phyloP scores from a whole-genome alignment of 2,329 filamentous ascomycete species.

The Pseudopyrenochaeta lycopersici region DNA sequence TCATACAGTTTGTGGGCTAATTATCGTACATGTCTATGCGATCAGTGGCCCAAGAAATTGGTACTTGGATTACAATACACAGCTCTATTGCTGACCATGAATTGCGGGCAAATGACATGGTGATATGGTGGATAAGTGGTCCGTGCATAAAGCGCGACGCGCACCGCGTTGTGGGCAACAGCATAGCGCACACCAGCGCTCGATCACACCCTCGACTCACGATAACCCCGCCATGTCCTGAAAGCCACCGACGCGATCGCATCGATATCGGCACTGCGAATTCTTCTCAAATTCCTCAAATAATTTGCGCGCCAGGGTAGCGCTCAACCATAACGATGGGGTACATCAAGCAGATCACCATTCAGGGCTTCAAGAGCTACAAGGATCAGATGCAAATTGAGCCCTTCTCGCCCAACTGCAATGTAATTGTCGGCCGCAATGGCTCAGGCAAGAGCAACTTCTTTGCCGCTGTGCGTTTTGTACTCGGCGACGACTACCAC shows the following conservation, averaged over 20 bases:
- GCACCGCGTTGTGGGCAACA: slow-evolving; percentile 30
- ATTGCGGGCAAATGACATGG: too few species aligned
- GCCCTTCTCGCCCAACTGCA: slow-evolving; percentile 95
- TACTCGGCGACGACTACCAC: slow-evolving; percentile 96
- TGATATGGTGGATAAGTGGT: neutral
- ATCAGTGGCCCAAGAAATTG: too few species aligned
- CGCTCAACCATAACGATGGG: slow-evolving; percentile 39
- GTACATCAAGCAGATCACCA: slow-evolving; percentile 99
- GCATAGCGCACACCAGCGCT: slow-evolving; percentile 10
- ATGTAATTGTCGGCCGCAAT: slow-evolving; percentile 99
- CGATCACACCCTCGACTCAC: slow-evolving; percentile 12
- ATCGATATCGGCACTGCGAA: neutral
- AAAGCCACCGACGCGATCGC: slow-evolving; percentile 20
- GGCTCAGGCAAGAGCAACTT: slow-evolving; percentile 99
- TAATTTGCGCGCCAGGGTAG: slow-evolving; percentile 11
- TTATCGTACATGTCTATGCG: too few species aligned
- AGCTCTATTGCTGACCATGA: too few species aligned
- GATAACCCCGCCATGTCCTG: slow-evolving; percentile 28
- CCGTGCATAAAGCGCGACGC: slow-evolving; percentile 26
- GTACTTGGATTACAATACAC: too few species aligned
- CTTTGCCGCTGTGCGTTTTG: slow-evolving; percentile 98
- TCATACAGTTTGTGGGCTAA: too few species aligned
- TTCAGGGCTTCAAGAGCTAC: slow-evolving; percentile 99
- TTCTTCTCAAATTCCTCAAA: neutral
- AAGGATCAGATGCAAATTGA: slow-evolving; percentile 99